These are phyloP conservation scores for Acanthamoeba triangularis DNA, from an alignment of 208 protist genomes.

Conservation along the genomic window DNA sequence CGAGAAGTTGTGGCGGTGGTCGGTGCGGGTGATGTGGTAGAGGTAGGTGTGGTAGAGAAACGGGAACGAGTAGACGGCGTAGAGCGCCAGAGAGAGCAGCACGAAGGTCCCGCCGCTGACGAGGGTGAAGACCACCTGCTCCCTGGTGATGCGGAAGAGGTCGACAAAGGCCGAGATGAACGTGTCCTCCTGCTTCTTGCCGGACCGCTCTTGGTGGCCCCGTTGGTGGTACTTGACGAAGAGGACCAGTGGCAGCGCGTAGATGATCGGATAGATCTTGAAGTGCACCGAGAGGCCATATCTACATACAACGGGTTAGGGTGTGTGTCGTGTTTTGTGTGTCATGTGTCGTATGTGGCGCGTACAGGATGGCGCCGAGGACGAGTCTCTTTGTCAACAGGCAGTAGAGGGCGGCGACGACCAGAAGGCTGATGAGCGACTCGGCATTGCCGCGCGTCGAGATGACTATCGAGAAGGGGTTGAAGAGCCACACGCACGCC, in stretches of 20 bases:
- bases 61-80: constrained; percentile 86
- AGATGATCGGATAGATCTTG: constrained; percentile 93
- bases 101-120: constrained; percentile 54
- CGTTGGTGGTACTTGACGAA: constrained; percentile 77
- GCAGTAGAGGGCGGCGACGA: constrained; percentile 86
- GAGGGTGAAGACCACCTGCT: constrained; percentile 10
- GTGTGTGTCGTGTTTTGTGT: no score
- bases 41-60: constrained; percentile 91
- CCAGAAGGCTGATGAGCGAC: constrained; percentile 88
- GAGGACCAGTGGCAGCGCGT: constrained; percentile 88
- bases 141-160: neutral
- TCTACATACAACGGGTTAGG: constrained; percentile 60
- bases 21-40: constrained; percentile 90
- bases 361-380: constrained; percentile 82
- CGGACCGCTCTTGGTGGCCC: neutral
- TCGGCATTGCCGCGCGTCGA: constrained; percentile 92
- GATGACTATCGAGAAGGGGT: constrained; percentile 91
- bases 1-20: constrained; percentile 92
- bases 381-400: constrained; percentile 81
- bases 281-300: constrained; percentile 88
- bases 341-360: neutral
- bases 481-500: constrained; percentile 88
- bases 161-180: neutral
- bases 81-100: constrained; percentile 42
- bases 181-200: neutral